Conservation (phyloP, 257 asterid genomes). For the Petunia secreta region DNA sequence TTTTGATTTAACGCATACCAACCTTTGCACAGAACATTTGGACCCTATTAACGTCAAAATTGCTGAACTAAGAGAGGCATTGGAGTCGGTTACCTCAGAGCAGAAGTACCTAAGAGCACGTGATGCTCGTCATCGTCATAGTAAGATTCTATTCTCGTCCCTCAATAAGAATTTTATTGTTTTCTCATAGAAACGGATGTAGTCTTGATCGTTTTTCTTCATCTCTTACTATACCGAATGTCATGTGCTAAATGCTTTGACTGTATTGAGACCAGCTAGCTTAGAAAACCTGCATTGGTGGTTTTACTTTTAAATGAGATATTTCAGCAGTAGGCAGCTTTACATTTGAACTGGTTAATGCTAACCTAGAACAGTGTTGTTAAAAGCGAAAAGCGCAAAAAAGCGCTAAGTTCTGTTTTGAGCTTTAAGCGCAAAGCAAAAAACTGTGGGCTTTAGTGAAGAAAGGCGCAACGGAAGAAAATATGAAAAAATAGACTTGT, state of each 20-base stretch:
- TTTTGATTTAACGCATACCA: neutral
- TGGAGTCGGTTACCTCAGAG: constrained; percentile 74
- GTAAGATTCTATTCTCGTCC: constrained; percentile 48
- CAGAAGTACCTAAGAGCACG: constrained; percentile 83
- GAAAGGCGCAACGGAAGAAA: too few species aligned
- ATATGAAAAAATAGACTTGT: too few species aligned
- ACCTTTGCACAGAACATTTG: constrained; percentile 58
- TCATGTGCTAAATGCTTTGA: neutral
- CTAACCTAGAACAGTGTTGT: neutral
- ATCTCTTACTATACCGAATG: neutral
- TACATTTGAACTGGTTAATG: neutral
- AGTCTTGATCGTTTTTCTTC: neutral
- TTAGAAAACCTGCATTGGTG: neutral
- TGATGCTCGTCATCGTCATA: constrained; percentile 72
- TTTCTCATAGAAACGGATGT: neutral
- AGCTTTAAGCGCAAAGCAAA: too few species aligned
- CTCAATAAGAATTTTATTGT: neutral
- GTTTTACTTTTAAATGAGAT: constrained; percentile 1
- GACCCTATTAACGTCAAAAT: constrained; percentile 87
- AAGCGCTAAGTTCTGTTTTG: too few species aligned
- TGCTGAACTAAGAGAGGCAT: constrained; percentile 84
- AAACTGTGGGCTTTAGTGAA: too few species aligned
- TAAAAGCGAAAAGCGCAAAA: too few species aligned
- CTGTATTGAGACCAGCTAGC: neutral
- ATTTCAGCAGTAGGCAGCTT: neutral